Evolutionary conservation across 2,329 filamentous ascomycete genomes (phyloP).

Genomic region (Colletotrichum tanaceti): DNA sequence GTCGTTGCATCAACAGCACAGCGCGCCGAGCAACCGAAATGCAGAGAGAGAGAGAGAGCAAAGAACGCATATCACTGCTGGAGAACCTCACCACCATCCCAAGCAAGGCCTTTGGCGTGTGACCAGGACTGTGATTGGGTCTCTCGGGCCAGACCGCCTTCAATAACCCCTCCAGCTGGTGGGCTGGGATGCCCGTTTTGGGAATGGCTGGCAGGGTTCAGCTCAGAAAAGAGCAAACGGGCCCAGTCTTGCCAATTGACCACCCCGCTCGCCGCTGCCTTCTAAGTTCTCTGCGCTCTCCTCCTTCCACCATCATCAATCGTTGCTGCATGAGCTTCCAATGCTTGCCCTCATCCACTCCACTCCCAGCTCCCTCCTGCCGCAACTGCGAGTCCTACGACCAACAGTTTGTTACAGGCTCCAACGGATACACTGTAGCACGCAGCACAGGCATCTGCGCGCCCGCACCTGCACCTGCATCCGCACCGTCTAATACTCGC

Average conservation of each 20-base stretch:
- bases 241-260: not conserved
- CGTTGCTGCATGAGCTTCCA: not conserved
- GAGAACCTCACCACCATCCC: constrained; percentile 9
- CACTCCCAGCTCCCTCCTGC: constrained; percentile 7
- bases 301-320: not conserved
- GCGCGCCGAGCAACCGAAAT: not conserved
- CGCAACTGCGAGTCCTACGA: constrained; percentile 8
- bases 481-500: not conserved
- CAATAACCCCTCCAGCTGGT: constrained; percentile 23
- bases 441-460: too few species aligned
- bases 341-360: not conserved
- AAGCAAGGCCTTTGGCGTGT: constrained; percentile 4
- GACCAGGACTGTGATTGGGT: constrained; percentile 29
- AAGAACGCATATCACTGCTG: constrained; percentile 14
- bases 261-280: constrained; percentile 18
- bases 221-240: constrained; percentile 28
- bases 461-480: too few species aligned
- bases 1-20: constrained; percentile 16
- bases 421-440: too few species aligned
- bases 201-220: constrained; percentile 26
- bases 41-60: not conserved
- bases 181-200: constrained; percentile 29
- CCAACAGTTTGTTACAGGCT: not conserved
- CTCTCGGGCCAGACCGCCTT: constrained; percentile 33
- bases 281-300: not conserved